These are phyloP conservation scores for Fusarium anguioides DNA, from an alignment of 2,329 filamentous ascomycete species.

Conservation along the genomic window DNA sequence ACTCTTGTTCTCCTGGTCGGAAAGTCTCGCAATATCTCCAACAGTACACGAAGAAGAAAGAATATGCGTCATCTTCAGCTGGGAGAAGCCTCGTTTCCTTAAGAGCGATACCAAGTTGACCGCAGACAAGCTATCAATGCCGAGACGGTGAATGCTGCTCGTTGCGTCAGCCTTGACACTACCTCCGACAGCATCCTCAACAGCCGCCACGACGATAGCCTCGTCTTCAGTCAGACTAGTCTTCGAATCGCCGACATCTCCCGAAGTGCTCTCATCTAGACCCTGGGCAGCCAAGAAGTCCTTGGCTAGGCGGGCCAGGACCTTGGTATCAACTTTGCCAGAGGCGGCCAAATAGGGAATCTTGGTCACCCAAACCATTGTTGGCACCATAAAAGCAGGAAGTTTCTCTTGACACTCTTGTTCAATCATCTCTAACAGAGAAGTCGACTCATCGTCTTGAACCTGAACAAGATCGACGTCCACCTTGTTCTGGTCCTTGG, in stretches of 20 bases:
- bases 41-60: conserved; percentile 1
- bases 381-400: conserved; percentile 24
- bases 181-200: conserved; percentile 4
- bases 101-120: conserved; percentile 18
- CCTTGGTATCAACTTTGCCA: conserved; percentile 25
- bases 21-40: neutral
- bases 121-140: conserved; percentile 18
- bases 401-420: conserved; percentile 8
- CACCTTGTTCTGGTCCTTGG: neutral
- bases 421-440: neutral
- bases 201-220: neutral
- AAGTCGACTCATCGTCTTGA: neutral
- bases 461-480: neutral
- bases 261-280: rapidly evolving
- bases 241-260: rapidly evolving
- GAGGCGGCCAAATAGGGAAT: conserved; percentile 26
- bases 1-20: neutral
- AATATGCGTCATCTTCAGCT: conserved; percentile 7
- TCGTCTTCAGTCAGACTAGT: neutral
- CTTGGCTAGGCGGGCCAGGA: neutral
- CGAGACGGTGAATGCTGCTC: conserved; percentile 13
- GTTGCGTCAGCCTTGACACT: neutral
- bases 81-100: neutral
- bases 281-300: neutral
- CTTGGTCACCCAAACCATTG: conserved; percentile 6